Conservation (phyloP, 179 eudicot species). For the Actinidia arguta region DNA sequence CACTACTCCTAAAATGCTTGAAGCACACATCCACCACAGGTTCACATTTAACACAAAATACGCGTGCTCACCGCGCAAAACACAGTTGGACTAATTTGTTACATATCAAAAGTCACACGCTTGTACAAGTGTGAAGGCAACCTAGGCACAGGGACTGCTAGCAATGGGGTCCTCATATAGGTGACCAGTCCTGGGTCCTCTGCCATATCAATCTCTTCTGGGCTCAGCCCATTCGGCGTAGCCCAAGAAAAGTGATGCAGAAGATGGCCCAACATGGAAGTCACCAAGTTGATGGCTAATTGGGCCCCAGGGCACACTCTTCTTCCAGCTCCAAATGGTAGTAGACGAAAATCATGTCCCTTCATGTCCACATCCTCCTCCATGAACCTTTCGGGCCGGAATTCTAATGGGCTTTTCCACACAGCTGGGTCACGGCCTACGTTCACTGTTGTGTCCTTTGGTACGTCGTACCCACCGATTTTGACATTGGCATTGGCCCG, state of each 20-base stretch:
- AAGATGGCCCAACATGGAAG: conserved; percentile 77
- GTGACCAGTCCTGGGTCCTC: conserved; percentile 74
- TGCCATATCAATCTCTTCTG: conserved; percentile 69
- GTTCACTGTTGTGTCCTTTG: conserved; percentile 65
- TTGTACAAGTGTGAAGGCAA: conserved; percentile 61
- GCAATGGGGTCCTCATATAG: conserved; percentile 66
- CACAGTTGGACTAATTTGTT: no score
- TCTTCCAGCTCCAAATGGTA: conserved; percentile 86
- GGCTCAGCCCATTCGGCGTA: conserved; percentile 52
- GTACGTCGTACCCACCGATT: conserved; percentile 77
- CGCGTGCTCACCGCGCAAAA: no score
- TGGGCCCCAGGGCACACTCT: conserved; percentile 83
- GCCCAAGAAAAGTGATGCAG: conserved; percentile 74
- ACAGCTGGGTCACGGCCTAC: conserved; percentile 70
- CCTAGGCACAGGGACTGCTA: conserved; percentile 71
- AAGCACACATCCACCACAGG: no score
- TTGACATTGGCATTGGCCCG: conserved; percentile 69
- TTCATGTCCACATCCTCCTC: conserved; percentile 79
- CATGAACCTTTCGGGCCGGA: conserved; percentile 71
- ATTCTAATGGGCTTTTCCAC: conserved; percentile 68
- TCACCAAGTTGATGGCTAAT: conserved; percentile 70
- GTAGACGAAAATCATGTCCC: conserved; percentile 69
- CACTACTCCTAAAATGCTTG: no score
- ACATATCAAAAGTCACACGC: conserved; percentile 58
- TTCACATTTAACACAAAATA: no score